Evolutionary conservation across 1,139 yeast species (phyloP).

Genomic region (Taphrina sp.): DNA sequence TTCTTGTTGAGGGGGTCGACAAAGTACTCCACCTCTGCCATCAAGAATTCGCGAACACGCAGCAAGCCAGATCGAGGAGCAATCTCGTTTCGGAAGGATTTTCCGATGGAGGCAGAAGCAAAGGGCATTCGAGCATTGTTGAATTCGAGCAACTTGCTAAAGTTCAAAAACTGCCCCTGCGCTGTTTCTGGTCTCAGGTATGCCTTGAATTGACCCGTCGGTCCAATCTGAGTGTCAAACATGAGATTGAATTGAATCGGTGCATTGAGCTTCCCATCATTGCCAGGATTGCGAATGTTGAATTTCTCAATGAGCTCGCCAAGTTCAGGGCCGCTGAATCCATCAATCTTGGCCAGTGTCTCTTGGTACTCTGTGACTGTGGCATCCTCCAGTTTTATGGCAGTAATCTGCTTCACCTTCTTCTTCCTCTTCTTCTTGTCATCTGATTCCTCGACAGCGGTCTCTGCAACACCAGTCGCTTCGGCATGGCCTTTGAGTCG

Average conservation of each 20-base stretch:
- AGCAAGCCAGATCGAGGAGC: conserved; percentile 97
- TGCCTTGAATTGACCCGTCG: conserved; percentile 94
- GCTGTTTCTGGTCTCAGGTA: conserved; percentile 98
- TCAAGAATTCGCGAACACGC: conserved; percentile 96
- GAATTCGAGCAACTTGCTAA: conserved; percentile 85
- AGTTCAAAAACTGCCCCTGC: conserved; percentile 97
- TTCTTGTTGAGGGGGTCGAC: conserved; percentile 88
- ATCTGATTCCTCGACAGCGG: conserved; percentile 62
- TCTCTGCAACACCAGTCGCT: conserved; percentile 75
- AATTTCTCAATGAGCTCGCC: conserved; percentile 81
- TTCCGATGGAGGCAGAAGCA: conserved; percentile 98
- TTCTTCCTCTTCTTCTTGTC: conserved; percentile 74
- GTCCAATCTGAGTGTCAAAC: conserved; percentile 99
- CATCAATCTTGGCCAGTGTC: conserved; percentile 86
- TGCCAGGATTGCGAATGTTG: conserved; percentile 85
- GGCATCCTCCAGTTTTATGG: conserved; percentile 76
- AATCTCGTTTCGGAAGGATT: conserved; percentile 97
- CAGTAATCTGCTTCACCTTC: conserved; percentile 93
- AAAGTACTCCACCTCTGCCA: conserved; percentile 99
- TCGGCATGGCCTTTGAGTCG: conserved; percentile 94
- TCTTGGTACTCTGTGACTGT: conserved; percentile 77
- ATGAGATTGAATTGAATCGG: conserved; percentile 96
- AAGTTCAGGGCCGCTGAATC: conserved; percentile 86
- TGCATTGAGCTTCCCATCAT: conserved; percentile 78
- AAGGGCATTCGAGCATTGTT: conserved; percentile 97